These are phyloP conservation scores for Parasarocladium wereldwijsianum DNA, from an alignment of 2,329 filamentous ascomycete genomes.

Conservation along the genomic window DNA sequence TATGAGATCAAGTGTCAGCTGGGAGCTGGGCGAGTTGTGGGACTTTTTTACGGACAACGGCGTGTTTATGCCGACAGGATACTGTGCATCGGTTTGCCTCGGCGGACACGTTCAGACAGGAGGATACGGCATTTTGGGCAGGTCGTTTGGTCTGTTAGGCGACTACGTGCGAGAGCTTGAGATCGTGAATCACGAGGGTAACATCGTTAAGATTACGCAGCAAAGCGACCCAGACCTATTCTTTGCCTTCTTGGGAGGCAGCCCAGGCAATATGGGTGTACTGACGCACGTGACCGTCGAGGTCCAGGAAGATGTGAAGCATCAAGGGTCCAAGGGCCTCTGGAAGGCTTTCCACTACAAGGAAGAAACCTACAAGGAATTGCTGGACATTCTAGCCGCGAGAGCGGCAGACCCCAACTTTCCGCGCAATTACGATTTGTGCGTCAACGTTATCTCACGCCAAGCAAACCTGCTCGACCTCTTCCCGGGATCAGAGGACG, in stretches of 20 bases:
- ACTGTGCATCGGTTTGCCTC: slow-evolving; percentile 28
- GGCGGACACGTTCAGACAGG: slow-evolving; percentile 33
- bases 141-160: slow-evolving; percentile 36
- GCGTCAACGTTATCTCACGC: slow-evolving; percentile 29
- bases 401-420: slow-evolving; percentile 28
- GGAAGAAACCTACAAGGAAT: slow-evolving; percentile 18
- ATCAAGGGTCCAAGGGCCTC: slow-evolving; percentile 23
- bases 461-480: slow-evolving; percentile 20
- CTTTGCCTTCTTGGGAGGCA: slow-evolving; percentile 42
- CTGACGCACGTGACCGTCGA: slow-evolving; percentile 37
- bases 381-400: slow-evolving; percentile 24
- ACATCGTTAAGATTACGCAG: slow-evolving; percentile 29
- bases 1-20: slow-evolving; percentile 25
- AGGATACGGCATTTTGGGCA: slow-evolving; percentile 30
- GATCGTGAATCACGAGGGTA: slow-evolving; percentile 30
- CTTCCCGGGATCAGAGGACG: slow-evolving; percentile 19
- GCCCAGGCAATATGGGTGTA: slow-evolving; percentile 42
- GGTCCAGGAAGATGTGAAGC: slow-evolving; percentile 14
- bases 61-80: slow-evolving; percentile 29
- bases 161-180: slow-evolving; percentile 35
- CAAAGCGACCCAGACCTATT: slow-evolving; percentile 38
- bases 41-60: slow-evolving; percentile 23
- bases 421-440: slow-evolving; percentile 30
- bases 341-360: slow-evolving; percentile 27
- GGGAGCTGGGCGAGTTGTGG: slow-evolving; percentile 25